Evolutionary conservation across 805 yeast species (phyloP).

Genomic region (Metschnikowia corniflorae): DNA sequence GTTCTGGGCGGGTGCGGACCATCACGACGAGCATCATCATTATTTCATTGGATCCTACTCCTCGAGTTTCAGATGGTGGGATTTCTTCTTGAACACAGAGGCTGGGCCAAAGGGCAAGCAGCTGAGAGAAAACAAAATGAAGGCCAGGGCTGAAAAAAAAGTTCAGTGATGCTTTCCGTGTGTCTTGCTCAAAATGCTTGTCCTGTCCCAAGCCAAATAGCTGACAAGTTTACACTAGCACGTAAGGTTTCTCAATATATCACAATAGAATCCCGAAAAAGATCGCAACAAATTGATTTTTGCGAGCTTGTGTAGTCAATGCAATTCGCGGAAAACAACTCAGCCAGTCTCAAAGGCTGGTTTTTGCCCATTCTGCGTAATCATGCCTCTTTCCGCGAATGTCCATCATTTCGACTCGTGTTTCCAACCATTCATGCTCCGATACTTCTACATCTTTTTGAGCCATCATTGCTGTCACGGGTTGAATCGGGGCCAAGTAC

Average conservation of each 20-base stretch:
- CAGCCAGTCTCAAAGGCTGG: no score
- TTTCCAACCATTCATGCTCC: conserved; percentile 46
- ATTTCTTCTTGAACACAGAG: conserved; percentile 80
- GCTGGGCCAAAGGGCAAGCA: conserved; percentile 79
- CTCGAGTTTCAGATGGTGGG: conserved; percentile 96
- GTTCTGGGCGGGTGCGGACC: conserved; percentile 98
- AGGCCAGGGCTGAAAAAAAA: conserved; percentile 47
- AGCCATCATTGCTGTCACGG: conserved; percentile 44
- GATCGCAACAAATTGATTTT: no score
- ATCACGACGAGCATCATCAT: conserved; percentile 96
- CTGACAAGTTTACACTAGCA: no score
- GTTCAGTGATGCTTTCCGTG: conserved; percentile 9
- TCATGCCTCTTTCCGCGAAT: conserved; percentile 41
- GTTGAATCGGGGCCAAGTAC: conserved; percentile 45
- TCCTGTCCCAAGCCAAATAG: no score
- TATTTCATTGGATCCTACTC: conserved; percentile 95
- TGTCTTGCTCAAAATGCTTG: background rate
- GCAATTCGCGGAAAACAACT: no score
- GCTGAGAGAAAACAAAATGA: conserved; percentile 66
- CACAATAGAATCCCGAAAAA: no score
- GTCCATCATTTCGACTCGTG: conserved; percentile 52
- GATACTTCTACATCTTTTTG: conserved; percentile 46
- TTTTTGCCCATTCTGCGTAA: no score
- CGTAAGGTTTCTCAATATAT: no score
- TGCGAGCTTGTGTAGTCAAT: no score